Evolutionary conservation across 441 rosid species (phyloP), one percentile per base, ranked within the genome.

Genomic region (Omphalea diandra): DNA sequence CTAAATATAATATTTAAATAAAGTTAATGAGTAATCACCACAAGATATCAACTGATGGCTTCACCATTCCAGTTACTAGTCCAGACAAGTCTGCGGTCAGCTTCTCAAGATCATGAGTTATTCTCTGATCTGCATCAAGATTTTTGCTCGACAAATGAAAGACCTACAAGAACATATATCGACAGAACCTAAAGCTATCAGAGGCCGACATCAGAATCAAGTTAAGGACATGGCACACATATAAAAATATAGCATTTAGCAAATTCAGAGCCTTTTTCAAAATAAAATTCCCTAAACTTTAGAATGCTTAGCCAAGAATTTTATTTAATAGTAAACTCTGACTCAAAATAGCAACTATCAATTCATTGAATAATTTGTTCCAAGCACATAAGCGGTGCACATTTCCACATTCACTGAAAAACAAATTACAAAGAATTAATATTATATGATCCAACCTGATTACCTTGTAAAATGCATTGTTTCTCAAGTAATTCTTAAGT

Each of bases 381-480:
- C 52, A 20, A 18, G 17, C 24, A 53, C 22, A 56, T 26, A 60
- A 55, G 29, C 47, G 63, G 32, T 35, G 17, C 35, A 61, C n/a
- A 49, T 8, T 64, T 40, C 44, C 8, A 27, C 52, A 18, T 27
- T 40, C 56, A 62, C n/a, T 0, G 14, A 47, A 29, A 49, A 59
- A 52, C 14, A 31, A 12, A 27, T 18, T 17, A 47, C 0, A 53
- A 33, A 41, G 33, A 55, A 68, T 27, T 14, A 33, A 27, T 22
- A 20, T 18, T 24, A 9, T 10, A 32, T 47, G 46, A 33, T 43
- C 22, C 49, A 67, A 56, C 62, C 63, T 26, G 50, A 54, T 75
- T 81, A 96, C 99, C 97, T 90, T 89, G 90, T 96, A 96, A 82
- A 96, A 96, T 49, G 98, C 87, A 81, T 96, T 96, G 75, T 90